Evolutionary conservation across 129 eudicot genomes (phyloP).

Genomic region (Flaveria linearis): DNA sequence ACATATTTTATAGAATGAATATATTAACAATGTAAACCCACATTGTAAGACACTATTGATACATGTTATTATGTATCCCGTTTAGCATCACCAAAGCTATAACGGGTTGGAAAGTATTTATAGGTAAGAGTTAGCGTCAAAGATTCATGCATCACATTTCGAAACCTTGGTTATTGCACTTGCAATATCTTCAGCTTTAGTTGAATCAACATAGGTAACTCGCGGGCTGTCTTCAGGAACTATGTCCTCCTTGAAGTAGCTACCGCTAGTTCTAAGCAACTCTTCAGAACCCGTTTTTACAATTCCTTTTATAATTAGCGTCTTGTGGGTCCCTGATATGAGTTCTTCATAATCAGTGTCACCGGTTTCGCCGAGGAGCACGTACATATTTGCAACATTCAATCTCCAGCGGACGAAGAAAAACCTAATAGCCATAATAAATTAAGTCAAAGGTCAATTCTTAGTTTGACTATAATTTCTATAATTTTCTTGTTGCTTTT

Average conservation of each 20-base stretch:
- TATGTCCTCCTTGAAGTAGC: slow-evolving; percentile 73
- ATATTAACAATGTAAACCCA: slow-evolving; percentile 31
- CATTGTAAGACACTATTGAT: slow-evolving; percentile 23
- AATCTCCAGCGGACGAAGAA: slow-evolving; percentile 91
- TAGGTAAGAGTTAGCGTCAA: slow-evolving; percentile 12
- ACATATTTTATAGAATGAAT: slow-evolving; percentile 7
- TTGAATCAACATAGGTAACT: slow-evolving; percentile 40
- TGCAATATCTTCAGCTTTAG: slow-evolving; percentile 60
- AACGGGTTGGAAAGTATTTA: slow-evolving; percentile 10
- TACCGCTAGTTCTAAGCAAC: slow-evolving; percentile 68
- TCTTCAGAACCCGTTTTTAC: slow-evolving; percentile 76
- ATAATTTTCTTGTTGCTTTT: slow-evolving; percentile 2
- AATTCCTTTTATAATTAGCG: slow-evolving; percentile 72
- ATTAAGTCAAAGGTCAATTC: background rate
- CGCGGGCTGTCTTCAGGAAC: slow-evolving; percentile 79
- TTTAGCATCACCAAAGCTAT: slow-evolving; percentile 15
- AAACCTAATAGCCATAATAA: slow-evolving; percentile 43
- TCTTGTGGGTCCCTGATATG: slow-evolving; percentile 84
- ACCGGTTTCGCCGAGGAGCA: slow-evolving; percentile 87
- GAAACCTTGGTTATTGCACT: slow-evolving; percentile 53
- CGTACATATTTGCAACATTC: slow-evolving; percentile 86
- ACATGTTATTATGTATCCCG: slow-evolving; percentile 28
- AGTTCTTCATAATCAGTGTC: slow-evolving; percentile 91
- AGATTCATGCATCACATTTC: slow-evolving; percentile 43
- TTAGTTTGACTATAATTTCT: slow-evolving; percentile 10